Base-by-base conservation (phyloP, 768 basidiomycete genomes). In the button mushroom (Agaricus bisporus) region DNA sequence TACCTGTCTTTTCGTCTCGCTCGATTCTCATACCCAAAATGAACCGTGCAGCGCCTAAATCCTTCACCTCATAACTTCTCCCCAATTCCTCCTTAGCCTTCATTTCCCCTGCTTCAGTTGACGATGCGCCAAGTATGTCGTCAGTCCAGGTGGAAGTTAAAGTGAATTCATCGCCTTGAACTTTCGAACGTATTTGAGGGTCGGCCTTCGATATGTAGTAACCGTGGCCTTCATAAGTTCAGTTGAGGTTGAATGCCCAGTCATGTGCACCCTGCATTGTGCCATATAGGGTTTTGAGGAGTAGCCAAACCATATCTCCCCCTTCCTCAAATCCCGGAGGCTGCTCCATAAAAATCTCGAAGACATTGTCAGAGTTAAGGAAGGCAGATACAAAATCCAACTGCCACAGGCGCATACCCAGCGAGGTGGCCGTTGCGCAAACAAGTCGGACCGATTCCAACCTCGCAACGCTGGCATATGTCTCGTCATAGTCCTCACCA, bases 301-400 rank as follows among this genome's bases (percentile, higher is more conserved):
- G 55, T 25, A 22, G 25, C 57, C 56, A 58, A 38, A 57, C 58
- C 14, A 54, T 41, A 2, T 56, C 56, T 2, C 47, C 37, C 0
- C 29, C 44, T 28, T 57, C 56, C 26, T 46, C 35, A 1, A 59
- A 39, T 1, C 57, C 62, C 15, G 48, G 28, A 0, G 58, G 60
- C 2, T 51, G 56, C 22, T 36, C 17, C 26, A 63, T 29, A 38
- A 58, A 63, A 1, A 63, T 35, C 17, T 63, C 60, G 36, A 61
- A 59, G 0, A 45, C 38, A 26, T 61, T 52, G 32, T 60, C 51
- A 4, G 59, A 58, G 41, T 61, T 61, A 18, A 61, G 51, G 45
- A 59, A 63, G 14, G 60, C 62, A 1, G 58, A 58, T 11, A 49
- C 49, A 10, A 59, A 57, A 42, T 63, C 62, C 57, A 63, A 53